Conservation (phyloP, 1,284 basidiomycete species). For the Boletus hoseneyae region DNA sequence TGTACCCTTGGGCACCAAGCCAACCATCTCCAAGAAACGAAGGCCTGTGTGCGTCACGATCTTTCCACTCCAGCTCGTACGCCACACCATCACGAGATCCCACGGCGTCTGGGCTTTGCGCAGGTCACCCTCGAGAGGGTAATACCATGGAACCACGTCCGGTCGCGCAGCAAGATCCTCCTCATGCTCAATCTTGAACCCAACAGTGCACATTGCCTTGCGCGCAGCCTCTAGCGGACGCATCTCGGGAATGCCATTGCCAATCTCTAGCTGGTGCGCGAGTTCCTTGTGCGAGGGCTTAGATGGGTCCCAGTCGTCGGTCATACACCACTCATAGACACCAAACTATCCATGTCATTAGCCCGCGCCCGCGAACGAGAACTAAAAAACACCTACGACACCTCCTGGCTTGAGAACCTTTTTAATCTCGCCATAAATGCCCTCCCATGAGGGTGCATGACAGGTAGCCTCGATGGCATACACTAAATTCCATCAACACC, state of each 20-base stretch:
- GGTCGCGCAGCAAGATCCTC: constrained; percentile 91
- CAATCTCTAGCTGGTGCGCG: constrained; percentile 88
- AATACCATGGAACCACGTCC: constrained; percentile 91
- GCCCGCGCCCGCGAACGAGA: background rate
- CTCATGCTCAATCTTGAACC: constrained; percentile 88
- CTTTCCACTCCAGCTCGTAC: constrained; percentile 88
- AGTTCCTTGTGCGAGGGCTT: constrained; percentile 89
- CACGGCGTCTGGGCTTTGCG: constrained; percentile 90
- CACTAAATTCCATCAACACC: constrained; percentile 41
- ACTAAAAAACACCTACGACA: constrained; percentile 55
- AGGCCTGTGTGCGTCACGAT: constrained; percentile 83
- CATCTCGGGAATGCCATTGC: constrained; percentile 99
- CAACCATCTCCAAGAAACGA: constrained; percentile 74
- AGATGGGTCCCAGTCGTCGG: constrained; percentile 87
- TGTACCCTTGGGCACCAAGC: constrained; percentile 91
- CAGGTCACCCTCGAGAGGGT: constrained; percentile 93
- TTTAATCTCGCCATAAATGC: constrained; percentile 92
- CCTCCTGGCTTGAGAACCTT: constrained; percentile 98
- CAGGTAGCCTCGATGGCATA: constrained; percentile 99
- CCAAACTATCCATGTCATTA: constrained; percentile 65
- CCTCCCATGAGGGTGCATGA: constrained; percentile 94
- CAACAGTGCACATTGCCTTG: constrained; percentile 79
- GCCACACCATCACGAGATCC: constrained; percentile 87
- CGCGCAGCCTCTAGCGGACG: constrained; percentile 73
- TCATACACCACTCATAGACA: constrained; percentile 99